These are phyloP conservation scores for Colletotrichum euphorbiae DNA, from an alignment of 2,329 filamentous ascomycete genomes.

Conservation along the genomic window DNA sequence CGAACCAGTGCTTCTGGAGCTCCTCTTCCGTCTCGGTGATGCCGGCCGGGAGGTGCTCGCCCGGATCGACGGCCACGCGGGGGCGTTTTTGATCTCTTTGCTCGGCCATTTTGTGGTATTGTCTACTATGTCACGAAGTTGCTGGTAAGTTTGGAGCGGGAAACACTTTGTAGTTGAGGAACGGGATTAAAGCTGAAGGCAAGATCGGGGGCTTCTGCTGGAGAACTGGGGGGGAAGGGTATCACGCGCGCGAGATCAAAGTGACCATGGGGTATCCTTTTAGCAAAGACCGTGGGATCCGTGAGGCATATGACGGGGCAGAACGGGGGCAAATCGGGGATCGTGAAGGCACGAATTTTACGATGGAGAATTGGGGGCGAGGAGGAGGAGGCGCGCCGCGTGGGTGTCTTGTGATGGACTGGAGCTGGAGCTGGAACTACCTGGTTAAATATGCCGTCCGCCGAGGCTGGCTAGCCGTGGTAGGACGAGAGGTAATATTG, in stretches of 20 bases:
- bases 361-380: not conserved
- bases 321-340: conserved; percentile 17
- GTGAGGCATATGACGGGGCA: conserved; percentile 10
- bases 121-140: not conserved
- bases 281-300: not conserved
- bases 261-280: not conserved
- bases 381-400: not conserved
- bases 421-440: conserved; percentile 13
- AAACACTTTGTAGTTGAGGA: not conserved
- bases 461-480: conserved; percentile 8
- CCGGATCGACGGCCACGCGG: conserved; percentile 30
- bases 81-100: conserved; percentile 32
- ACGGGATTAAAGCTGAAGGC: not conserved
- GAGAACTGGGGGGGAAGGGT: conserved; percentile 6
- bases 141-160: not conserved
- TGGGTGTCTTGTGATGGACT: too few species aligned
- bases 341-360: conserved; percentile 9
- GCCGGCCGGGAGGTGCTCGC: conserved; percentile 46
- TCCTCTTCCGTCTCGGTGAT: conserved; percentile 49
- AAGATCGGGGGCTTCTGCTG: not conserved
- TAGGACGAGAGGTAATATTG: conserved; percentile 1
- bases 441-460: conserved; percentile 28
- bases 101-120: conserved; percentile 29
- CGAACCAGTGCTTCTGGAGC: conserved; percentile 67
- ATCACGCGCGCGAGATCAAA: conserved; percentile 25